Evolutionary conservation across 2,329 filamentous ascomycete species (phyloP).

Genomic region (Monilinia fructigena): DNA sequence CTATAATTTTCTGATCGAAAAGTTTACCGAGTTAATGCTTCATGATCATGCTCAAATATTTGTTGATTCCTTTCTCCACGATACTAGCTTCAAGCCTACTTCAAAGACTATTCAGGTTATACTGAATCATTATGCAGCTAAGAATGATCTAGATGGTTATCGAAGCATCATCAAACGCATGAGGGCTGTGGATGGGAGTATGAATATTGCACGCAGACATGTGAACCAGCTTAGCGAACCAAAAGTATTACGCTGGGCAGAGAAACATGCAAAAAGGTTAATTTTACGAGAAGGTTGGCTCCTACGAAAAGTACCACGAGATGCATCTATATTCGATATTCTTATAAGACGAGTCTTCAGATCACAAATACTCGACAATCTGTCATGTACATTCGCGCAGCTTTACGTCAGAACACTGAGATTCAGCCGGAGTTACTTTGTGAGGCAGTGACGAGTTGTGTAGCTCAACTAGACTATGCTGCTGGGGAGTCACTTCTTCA

Average conservation of each 20-base stretch:
- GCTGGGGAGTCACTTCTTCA: conserved; percentile 32
- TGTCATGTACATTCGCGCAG: conserved; percentile 32
- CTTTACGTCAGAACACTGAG: conserved; percentile 34
- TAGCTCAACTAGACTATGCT: conserved; percentile 31
- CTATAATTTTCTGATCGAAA: conserved; percentile 68
- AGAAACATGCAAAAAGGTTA: conserved; percentile 27
- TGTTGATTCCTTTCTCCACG: conserved; percentile 50
- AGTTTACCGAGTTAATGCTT: conserved; percentile 55
- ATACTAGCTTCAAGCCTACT: conserved; percentile 38
- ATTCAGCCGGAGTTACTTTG: conserved; percentile 31
- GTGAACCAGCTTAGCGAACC: conserved; percentile 8
- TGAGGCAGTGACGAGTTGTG: conserved; percentile 29
- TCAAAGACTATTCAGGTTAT: conserved; percentile 34
- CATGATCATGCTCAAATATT: conserved; percentile 54
- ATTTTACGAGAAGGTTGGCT: conserved; percentile 28
- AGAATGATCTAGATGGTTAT: conserved; percentile 33
- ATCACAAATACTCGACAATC: conserved; percentile 30
- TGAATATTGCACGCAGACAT: conserved; percentile 20
- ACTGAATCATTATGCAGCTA: conserved; percentile 37
- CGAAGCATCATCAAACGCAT: conserved; percentile 35
- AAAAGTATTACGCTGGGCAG: conserved; percentile 33
- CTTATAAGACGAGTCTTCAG: conserved; percentile 35
- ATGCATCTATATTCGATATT: conserved; percentile 34
- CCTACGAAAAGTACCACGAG: conserved; percentile 33
- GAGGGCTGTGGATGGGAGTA: conserved; percentile 30